A percentile compares a stretch with the other conserved stretches of the same genome.
Conservation (phyloP, 2,329 filamentous ascomycete genomes). For the Aspergillus pseudoviridinutans region DNA sequence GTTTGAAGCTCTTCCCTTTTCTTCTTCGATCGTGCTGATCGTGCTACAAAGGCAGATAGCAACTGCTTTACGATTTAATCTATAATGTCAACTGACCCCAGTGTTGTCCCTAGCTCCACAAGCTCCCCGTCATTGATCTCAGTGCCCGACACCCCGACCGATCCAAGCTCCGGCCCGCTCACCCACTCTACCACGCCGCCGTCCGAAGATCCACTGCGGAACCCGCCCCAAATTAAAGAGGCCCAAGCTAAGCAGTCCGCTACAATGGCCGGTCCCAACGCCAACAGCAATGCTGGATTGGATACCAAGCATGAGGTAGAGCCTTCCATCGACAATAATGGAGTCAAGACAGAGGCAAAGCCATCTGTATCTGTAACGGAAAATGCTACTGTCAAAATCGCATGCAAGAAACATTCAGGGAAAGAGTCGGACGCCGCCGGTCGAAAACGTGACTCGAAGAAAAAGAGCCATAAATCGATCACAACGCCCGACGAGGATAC, state of each 20-base stretch:
- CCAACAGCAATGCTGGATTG: conserved; percentile 12
- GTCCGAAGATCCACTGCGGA: conserved; percentile 20
- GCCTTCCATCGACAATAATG: conserved; percentile 22
- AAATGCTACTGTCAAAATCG: conserved; percentile 20
- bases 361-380: conserved; percentile 20
- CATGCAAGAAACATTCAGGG: conserved; percentile 30
- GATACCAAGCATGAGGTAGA: conserved; percentile 31
- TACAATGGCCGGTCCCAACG: conserved; percentile 30
- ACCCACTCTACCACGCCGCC: conserved; percentile 19
- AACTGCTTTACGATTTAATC: background rate
- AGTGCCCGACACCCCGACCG: conserved; percentile 15
- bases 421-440: conserved; percentile 17
- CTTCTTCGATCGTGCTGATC: background rate
- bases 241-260: conserved; percentile 1
- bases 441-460: conserved; percentile 17
- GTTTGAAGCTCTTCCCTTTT: background rate
- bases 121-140: conserved; percentile 4
- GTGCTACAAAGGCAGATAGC: background rate
- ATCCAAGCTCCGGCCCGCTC: conserved; percentile 18
- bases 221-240: conserved; percentile 6
- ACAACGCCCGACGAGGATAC: conserved; percentile 20
- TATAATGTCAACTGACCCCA: conserved; percentile 11
- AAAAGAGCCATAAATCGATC: conserved; percentile 20
- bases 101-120: conserved; percentile 1
- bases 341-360: conserved; percentile 22